Percentiles rank a stretch among this genome's conserved stretches.
Conservation (phyloP, 148 eudicot species). For the Talinum fruticosum region DNA sequence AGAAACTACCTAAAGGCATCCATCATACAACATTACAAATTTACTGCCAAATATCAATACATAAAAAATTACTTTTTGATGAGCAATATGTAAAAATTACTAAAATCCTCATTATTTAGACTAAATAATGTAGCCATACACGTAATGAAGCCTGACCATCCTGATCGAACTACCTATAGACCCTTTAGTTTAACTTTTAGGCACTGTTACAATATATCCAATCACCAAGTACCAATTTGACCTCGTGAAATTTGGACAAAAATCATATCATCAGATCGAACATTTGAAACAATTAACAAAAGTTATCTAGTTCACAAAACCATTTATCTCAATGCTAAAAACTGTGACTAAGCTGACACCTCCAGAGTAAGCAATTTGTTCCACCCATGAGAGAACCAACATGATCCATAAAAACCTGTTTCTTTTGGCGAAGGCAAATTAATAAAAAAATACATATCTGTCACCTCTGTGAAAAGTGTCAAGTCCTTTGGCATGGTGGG, state of each 20-base stretch:
- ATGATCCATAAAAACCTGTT: neutral
- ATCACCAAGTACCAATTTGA: neutral
- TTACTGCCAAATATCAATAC: neutral
- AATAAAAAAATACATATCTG: neutral
- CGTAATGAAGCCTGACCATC: neutral
- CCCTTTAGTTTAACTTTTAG: neutral
- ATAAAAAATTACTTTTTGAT: no score
- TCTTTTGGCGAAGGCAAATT: neutral
- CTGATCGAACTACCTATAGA: neutral
- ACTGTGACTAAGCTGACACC: neutral
- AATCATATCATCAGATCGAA: neutral
- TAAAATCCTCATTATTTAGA: neutral
- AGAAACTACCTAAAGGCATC: conserved; percentile 8
- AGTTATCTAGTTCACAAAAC: neutral
- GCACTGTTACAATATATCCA: neutral
- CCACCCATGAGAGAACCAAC: neutral
- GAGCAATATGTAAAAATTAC: neutral
- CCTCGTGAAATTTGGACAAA: neutral
- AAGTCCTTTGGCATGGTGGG: neutral
- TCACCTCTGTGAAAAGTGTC: neutral
- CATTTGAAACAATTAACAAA: neutral
- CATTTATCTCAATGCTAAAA: neutral
- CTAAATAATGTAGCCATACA: neutral
- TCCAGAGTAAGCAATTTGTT: neutral
- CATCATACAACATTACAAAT: conserved; percentile 5